A percentile compares a stretch with the other conserved stretches of the same genome.
phyloP scores from a whole-genome alignment of 176 grass and related monocot species.

The Musa acuminata region DNA sequence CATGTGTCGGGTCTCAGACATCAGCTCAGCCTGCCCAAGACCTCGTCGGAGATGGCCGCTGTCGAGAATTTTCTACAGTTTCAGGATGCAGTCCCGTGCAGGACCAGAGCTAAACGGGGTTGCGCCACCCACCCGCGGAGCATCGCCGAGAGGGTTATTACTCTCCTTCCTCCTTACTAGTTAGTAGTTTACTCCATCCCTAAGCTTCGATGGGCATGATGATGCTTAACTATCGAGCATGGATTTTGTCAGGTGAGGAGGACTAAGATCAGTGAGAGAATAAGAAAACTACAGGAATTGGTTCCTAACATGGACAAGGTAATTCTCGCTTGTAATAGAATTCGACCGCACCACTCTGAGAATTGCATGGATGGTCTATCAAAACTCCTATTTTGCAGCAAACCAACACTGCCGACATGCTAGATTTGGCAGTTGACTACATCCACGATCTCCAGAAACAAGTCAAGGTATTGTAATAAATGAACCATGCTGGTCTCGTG shows the following conservation, averaged over 20 bases:
- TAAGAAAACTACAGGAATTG: constrained; percentile 86
- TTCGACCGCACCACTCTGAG: neutral
- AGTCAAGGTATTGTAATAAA: constrained; percentile 53
- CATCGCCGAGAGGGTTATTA: constrained; percentile 84
- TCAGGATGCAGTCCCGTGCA: constrained; percentile 88
- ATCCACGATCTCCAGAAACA: constrained; percentile 96
- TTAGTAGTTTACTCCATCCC: neutral
- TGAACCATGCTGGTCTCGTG: neutral
- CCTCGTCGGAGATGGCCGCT: constrained; percentile 57
- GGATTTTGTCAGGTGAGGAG: constrained; percentile 59
- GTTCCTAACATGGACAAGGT: constrained; percentile 99
- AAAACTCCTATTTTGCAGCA: constrained; percentile 38
- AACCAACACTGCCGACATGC: constrained; percentile 98
- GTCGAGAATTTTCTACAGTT: constrained; percentile 95
- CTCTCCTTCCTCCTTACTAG: neutral
- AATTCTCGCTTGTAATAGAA: constrained; percentile 17
- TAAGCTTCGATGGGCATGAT: neutral
- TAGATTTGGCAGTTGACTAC: constrained; percentile 98
- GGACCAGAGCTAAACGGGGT: constrained; percentile 83
- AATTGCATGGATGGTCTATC: too few species aligned
- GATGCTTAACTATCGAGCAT: neutral
- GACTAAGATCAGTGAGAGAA: constrained; percentile 93
- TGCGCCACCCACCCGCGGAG: constrained; percentile 96
- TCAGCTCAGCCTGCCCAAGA: constrained; percentile 91
- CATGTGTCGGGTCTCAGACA: constrained; percentile 28